Conservation (phyloP, 768 basidiomycete species). For the Termitomyces sp. region DNA sequence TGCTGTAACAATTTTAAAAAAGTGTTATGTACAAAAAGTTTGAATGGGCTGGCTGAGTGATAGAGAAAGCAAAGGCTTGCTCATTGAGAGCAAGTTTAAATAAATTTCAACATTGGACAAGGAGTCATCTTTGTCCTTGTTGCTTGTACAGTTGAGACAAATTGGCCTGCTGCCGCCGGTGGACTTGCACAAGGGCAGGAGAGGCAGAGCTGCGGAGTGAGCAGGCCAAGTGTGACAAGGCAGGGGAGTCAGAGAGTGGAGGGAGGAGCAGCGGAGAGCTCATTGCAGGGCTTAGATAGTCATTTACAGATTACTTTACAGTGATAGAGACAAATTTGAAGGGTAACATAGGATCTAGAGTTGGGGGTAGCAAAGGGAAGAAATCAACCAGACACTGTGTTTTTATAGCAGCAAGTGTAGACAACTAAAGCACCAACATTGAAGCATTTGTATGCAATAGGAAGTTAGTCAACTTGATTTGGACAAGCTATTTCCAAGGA, state of each 20-base stretch:
- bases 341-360: no score
- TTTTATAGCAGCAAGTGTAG: no score
- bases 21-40: not conserved
- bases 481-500: no score
- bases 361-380: no score
- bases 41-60: not conserved
- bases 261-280: no score
- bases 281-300: no score
- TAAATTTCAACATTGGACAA: conserved; percentile 32
- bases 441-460: no score
- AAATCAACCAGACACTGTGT: no score
- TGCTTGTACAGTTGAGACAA: conserved; percentile 7
- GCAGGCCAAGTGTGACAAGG: conserved; percentile 2
- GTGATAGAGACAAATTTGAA: no score
- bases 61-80: conserved; percentile 19
- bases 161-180: not conserved
- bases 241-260: not conserved
- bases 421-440: no score
- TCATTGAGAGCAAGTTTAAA: conserved; percentile 27
- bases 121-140: conserved; percentile 16
- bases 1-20: not conserved
- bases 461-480: no score
- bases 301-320: no score
- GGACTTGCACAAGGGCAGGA: not conserved
- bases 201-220: conserved; percentile 5